These are phyloP conservation scores for Colletotrichum tropicicola DNA, from an alignment of 2,329 filamentous ascomycete genomes.

Conservation along the genomic window DNA sequence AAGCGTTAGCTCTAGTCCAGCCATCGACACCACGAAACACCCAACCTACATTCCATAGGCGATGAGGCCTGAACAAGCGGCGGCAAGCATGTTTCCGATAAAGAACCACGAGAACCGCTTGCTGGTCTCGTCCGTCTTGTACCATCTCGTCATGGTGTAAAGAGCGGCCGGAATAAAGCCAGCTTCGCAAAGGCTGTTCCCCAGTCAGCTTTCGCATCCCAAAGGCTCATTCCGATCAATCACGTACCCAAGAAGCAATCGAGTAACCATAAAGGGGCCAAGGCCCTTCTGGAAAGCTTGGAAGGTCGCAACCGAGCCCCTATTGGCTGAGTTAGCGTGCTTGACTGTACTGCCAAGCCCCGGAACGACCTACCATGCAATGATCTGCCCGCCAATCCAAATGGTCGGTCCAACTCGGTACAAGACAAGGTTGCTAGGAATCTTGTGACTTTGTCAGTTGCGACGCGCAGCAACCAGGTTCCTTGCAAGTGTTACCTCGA, in stretches of 20 bases:
- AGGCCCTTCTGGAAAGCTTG: constrained; percentile 46
- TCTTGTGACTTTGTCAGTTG: constrained; percentile 32
- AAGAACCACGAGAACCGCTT: constrained; percentile 56
- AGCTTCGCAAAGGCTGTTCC: constrained; percentile 40
- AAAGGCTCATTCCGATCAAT: not conserved
- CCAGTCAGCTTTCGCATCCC: not conserved
- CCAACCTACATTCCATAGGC: constrained; percentile 48
- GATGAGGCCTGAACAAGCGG: constrained; percentile 49
- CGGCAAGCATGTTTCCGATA: constrained; percentile 52
- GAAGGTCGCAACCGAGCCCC: constrained; percentile 45
- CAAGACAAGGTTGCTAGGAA: constrained; percentile 57
- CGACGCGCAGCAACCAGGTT: not conserved
- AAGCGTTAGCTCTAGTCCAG: not conserved
- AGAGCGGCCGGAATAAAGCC: constrained; percentile 57
- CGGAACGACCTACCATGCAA: constrained; percentile 46
- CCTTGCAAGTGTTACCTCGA: constrained; percentile 38
- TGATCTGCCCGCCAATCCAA: constrained; percentile 55
- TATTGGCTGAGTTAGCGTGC: constrained; percentile 31
- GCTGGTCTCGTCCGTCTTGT: constrained; percentile 54
- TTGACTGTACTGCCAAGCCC: constrained; percentile 38
- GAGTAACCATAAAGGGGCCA: constrained; percentile 44
- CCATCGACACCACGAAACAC: not conserved
- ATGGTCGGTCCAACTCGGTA: constrained; percentile 54
- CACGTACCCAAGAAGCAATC: constrained; percentile 41
- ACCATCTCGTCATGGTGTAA: constrained; percentile 58